phyloP scores from a whole-genome alignment of 2,329 filamentous ascomycete species.

The Bipolaris victoriae region DNA sequence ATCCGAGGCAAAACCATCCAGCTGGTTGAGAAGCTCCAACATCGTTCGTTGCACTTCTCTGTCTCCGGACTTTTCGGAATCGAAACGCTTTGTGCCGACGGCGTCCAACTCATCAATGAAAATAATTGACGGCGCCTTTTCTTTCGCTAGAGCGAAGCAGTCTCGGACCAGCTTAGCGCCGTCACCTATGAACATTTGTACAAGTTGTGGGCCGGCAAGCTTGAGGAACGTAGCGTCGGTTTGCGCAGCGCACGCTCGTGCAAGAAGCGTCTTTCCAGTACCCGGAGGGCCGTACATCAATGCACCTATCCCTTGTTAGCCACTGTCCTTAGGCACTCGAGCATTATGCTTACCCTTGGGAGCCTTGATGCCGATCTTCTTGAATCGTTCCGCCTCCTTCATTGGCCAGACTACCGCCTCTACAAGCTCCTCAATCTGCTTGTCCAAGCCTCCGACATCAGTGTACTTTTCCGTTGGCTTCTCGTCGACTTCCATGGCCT shows the following conservation, averaged over 20 bases:
- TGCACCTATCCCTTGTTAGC: slow-evolving; percentile 64
- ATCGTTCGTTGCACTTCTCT: slow-evolving; percentile 98
- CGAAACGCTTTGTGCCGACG: slow-evolving; percentile 98
- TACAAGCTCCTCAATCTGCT: slow-evolving; percentile 98
- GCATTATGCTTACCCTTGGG: slow-evolving; percentile 76
- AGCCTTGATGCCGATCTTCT: slow-evolving; percentile 99
- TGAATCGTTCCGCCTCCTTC: slow-evolving; percentile 99
- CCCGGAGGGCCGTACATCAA: slow-evolving; percentile 96
- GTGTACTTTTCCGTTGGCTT: slow-evolving; percentile 99
- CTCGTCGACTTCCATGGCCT: slow-evolving; percentile 99
- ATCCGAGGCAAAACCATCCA: slow-evolving; percentile 96
- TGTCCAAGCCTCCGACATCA: slow-evolving; percentile 95
- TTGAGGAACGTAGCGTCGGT: slow-evolving; percentile 99
- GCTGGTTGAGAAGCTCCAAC: slow-evolving; percentile 97
- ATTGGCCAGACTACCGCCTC: slow-evolving; percentile 99
- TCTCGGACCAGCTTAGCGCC: slow-evolving; percentile 97
- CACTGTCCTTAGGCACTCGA: neutral
- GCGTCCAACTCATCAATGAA: slow-evolving; percentile 99
- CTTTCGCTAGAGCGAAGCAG: slow-evolving; percentile 96
- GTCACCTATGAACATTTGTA: slow-evolving; percentile 99
- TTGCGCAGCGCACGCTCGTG: slow-evolving; percentile 94
- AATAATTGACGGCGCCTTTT: slow-evolving; percentile 98
- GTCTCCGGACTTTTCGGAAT: slow-evolving; percentile 97
- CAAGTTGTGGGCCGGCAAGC: slow-evolving; percentile 93
- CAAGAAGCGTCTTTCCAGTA: slow-evolving; percentile 89